Evolutionary conservation across 495 filamentous ascomycete genomes (phyloP).

Genomic region (Penicillium cosmopolitanum): DNA sequence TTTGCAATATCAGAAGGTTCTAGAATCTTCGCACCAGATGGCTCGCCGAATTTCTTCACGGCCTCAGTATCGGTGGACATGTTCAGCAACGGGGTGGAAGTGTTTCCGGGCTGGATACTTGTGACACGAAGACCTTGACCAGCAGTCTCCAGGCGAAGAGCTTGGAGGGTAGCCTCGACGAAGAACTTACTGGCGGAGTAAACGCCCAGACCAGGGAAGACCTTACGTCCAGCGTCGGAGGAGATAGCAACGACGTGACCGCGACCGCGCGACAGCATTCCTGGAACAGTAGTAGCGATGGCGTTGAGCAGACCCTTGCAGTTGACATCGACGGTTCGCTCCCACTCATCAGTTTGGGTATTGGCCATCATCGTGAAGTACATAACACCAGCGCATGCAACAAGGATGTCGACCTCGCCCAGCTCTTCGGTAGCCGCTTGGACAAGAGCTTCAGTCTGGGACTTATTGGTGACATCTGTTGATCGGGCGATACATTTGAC

Average conservation of each 20-base stretch:
- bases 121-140: constrained; percentile 66
- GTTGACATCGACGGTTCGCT: constrained; percentile 71
- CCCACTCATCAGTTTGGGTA: constrained; percentile 65
- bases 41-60: constrained; percentile 70
- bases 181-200: constrained; percentile 76
- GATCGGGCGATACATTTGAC: constrained; percentile 59
- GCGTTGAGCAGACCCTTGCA: constrained; percentile 72
- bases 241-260: constrained; percentile 72
- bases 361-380: constrained; percentile 78
- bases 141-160: constrained; percentile 66
- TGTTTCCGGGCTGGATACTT: constrained; percentile 69
- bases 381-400: constrained; percentile 74
- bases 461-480: constrained; percentile 64
- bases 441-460: constrained; percentile 60
- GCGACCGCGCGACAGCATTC: constrained; percentile 62
- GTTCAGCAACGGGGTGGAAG: constrained; percentile 61
- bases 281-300: constrained; percentile 59
- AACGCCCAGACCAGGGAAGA: constrained; percentile 73
- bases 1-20: constrained; percentile 65
- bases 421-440: constrained; percentile 54
- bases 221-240: constrained; percentile 70
- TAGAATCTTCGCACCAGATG: constrained; percentile 65
- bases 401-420: constrained; percentile 66
- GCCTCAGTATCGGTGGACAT: constrained; percentile 71
- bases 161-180: constrained; percentile 70